A percentile compares a stretch with the other conserved stretches of the same genome.
These are phyloP conservation scores for Moricandia moricandioides DNA, from an alignment of 345 rosid genomes.

Conservation along the genomic window DNA sequence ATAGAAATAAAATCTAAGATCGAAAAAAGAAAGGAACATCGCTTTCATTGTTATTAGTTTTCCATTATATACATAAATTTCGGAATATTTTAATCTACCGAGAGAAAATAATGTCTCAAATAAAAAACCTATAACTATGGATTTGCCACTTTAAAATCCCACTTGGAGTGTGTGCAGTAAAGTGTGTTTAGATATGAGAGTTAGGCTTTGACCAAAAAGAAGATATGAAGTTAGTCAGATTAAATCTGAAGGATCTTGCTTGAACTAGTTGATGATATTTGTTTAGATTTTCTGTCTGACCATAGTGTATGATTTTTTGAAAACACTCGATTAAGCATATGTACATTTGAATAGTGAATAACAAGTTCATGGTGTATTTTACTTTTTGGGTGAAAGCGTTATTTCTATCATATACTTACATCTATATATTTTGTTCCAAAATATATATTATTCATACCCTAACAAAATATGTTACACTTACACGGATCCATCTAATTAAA, in stretches of 20 bases:
- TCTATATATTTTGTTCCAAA: no score
- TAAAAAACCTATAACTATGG: constrained; percentile 21
- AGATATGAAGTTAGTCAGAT: constrained; percentile 30
- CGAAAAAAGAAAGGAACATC: constrained; percentile 19
- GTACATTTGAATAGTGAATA: not conserved
- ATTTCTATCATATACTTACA: no score
- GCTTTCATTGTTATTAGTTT: constrained; percentile 20
- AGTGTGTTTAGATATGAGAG: constrained; percentile 26
- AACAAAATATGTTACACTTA: no score
- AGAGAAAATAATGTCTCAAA: not conserved
- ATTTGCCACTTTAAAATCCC: constrained; percentile 28
- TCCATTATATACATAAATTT: not conserved
- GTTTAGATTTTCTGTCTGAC: constrained; percentile 13
- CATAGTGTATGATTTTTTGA: not conserved
- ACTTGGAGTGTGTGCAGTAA: constrained; percentile 29
- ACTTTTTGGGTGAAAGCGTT: not conserved
- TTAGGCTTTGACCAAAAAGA: no score
- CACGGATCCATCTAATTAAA: no score
- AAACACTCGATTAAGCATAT: not conserved
- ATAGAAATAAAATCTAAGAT: constrained; percentile 19
- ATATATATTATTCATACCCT: no score
- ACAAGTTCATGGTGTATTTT: not conserved
- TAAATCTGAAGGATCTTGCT: constrained; percentile 19
- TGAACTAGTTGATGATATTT: constrained; percentile 20
- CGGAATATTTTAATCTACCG: not conserved